Percentiles rank a stretch among this genome's conserved stretches.
These are phyloP conservation scores for Metschnikowia cubensis DNA, from an alignment of 805 yeast genomes.

Conservation along the genomic window DNA sequence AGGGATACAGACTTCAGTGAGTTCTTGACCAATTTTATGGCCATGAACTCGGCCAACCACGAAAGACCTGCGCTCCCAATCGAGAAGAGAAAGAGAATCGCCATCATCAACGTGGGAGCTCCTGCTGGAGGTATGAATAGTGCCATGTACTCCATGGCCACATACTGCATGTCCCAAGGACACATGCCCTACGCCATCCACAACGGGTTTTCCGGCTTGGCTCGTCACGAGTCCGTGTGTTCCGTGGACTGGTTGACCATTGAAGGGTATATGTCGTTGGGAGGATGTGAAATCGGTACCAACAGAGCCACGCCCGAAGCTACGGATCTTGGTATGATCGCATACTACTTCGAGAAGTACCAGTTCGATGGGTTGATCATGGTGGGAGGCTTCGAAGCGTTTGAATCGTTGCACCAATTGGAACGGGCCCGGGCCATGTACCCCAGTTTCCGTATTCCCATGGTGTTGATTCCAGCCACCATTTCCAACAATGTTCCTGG, in stretches of 20 bases:
- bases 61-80: conserved; percentile 44
- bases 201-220: conserved; percentile 90
- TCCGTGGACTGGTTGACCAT: conserved; percentile 79
- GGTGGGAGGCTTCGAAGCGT: conserved; percentile 82
- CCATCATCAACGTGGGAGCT: conserved; percentile 90
- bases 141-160: conserved; percentile 85
- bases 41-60: conserved; percentile 40
- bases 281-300: conserved; percentile 97
- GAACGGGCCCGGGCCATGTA: conserved; percentile 55
- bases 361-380: conserved; percentile 66
- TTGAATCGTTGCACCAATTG: conserved; percentile 64
- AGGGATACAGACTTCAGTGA: conserved; percentile 71
- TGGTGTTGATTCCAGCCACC: conserved; percentile 76
- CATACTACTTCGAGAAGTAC: conserved; percentile 67
- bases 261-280: conserved; percentile 81
- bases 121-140: conserved; percentile 96
- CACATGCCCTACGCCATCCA: conserved; percentile 87
- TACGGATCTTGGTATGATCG: conserved; percentile 61
- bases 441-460: conserved; percentile 73
- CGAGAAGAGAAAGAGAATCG: conserved; percentile 64
- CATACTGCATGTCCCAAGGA: conserved; percentile 84
- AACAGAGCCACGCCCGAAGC: conserved; percentile 80
- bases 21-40: conserved; percentile 56
- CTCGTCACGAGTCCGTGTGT: conserved; percentile 80
- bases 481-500: conserved; percentile 81